Conservation (phyloP, 441 rosid species). For the Manihot esculenta region DNA sequence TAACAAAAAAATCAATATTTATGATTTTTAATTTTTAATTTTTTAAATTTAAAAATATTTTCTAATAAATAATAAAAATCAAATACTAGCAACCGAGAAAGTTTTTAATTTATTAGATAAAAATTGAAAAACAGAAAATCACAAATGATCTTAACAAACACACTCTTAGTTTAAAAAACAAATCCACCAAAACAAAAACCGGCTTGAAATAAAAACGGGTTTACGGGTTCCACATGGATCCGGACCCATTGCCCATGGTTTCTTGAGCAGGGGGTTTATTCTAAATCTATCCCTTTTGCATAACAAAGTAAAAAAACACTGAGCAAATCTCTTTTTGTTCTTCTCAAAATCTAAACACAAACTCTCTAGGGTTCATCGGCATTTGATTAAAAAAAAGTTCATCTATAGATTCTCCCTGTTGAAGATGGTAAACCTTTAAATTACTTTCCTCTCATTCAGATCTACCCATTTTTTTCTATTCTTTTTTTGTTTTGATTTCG, state of each 20-base stretch:
- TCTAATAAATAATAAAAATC: no score
- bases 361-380: conserved; percentile 11
- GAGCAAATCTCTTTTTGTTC: background rate
- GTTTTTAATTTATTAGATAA: no score
- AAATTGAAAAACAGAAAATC: no score
- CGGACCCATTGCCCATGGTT: background rate
- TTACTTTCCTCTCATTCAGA: conserved; percentile 1
- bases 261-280: conserved; percentile 14
- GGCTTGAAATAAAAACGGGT: no score
- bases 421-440: conserved; percentile 17
- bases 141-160: no score
- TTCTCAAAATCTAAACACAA: background rate
- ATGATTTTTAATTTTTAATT: no score
- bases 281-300: background rate
- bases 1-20: no score
- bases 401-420: conserved; percentile 7
- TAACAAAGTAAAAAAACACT: background rate
- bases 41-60: no score
- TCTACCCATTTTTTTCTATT: conserved; percentile 22
- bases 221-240: background rate
- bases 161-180: no score
- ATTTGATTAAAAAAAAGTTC: no score
- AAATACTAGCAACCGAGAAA: no score
- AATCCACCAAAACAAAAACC: no score
- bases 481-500: background rate